A percentile compares a stretch with the other conserved stretches of the same genome.
These are phyloP conservation scores for Sphagnum contortum DNA, from an alignment of 225 moss, liverwort and hornwort species.

Conservation along the genomic window DNA sequence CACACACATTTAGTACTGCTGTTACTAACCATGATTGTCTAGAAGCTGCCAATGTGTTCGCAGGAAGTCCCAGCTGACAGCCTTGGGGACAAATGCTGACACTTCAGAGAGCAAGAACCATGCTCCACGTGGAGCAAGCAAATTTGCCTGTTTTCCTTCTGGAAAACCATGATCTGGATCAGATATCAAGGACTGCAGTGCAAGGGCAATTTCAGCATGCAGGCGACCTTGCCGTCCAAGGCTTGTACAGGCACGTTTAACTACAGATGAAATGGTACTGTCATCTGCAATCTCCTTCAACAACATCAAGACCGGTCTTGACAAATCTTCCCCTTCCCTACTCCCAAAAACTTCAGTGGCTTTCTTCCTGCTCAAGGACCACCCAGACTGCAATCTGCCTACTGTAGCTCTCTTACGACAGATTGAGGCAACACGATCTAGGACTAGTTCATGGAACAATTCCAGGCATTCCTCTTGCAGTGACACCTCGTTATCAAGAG, in stretches of 20 bases:
- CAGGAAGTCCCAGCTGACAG: conserved; percentile 49
- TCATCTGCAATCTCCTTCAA: conserved; percentile 45
- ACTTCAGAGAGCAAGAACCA: conserved; percentile 56
- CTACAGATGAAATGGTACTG: conserved; percentile 31
- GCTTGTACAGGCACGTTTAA: conserved; percentile 30
- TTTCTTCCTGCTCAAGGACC: neutral
- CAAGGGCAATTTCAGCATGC: conserved; percentile 37
- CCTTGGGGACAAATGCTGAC: conserved; percentile 43
- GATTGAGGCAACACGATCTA: conserved; percentile 28
- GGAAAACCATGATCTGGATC: conserved; percentile 4
- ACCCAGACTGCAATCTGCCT: conserved; percentile 1
- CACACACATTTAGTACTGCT: too few relatives aligned
- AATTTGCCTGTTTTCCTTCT: neutral
- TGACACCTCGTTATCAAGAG: conserved; percentile 45
- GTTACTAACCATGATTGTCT: conserved; percentile 18
- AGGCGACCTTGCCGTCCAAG: conserved; percentile 39
- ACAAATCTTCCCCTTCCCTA: conserved; percentile 9
- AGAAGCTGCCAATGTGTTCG: conserved; percentile 40
- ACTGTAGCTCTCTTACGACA: conserved; percentile 20
- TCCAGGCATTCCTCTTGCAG: conserved; percentile 46
- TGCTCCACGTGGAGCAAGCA: conserved; percentile 24
- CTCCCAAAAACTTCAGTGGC: conserved; percentile 5
- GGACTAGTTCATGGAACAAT: conserved; percentile 43
- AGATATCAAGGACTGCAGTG: conserved; percentile 42
- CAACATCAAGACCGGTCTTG: conserved; percentile 16